phyloP scores from a whole-genome alignment of 2,329 filamentous ascomycete species.

The Pseudopithomyces chartarum region DNA sequence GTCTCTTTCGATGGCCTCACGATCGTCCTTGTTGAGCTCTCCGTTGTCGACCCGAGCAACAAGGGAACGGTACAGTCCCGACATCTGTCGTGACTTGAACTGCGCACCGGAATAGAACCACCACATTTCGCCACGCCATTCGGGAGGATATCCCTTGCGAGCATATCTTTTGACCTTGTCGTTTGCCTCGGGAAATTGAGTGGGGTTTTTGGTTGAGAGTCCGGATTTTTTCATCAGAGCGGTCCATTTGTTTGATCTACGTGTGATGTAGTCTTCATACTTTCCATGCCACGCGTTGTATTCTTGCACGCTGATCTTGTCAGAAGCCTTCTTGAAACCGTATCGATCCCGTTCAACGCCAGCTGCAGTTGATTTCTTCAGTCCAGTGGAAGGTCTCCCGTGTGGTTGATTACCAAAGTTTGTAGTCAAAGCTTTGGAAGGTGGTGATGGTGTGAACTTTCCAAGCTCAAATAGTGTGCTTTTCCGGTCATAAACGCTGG shows the following conservation, averaged over 20 bases:
- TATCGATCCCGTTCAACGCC: constrained; percentile 72
- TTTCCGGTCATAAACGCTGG: constrained; percentile 40
- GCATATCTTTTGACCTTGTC: constrained; percentile 88
- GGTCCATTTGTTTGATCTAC: constrained; percentile 82
- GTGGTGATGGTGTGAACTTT: constrained; percentile 12
- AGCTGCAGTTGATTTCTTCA: constrained; percentile 27
- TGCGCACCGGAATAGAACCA: constrained; percentile 94
- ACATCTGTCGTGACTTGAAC: constrained; percentile 67
- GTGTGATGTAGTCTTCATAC: constrained; percentile 76
- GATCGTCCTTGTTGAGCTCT: constrained; percentile 70
- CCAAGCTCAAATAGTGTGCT: constrained; percentile 35
- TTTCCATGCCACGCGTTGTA: constrained; percentile 81
- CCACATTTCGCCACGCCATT: constrained; percentile 95
- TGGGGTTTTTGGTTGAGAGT: constrained; percentile 72
- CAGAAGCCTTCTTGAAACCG: constrained; percentile 87
- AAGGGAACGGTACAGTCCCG: constrained; percentile 74
- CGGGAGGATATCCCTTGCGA: constrained; percentile 89
- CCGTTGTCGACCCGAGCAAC: constrained; percentile 68
- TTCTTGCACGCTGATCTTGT: constrained; percentile 75
- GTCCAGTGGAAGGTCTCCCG: constrained; percentile 12
- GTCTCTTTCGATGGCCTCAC: constrained; percentile 91
- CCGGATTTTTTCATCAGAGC: constrained; percentile 76
- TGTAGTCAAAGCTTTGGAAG: constrained; percentile 19
- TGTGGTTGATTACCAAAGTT: constrained; percentile 11
- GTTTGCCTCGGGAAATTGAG: constrained; percentile 77